Conservation (phyloP, 1,284 basidiomycete species). For the Peniophora sp. region DNA sequence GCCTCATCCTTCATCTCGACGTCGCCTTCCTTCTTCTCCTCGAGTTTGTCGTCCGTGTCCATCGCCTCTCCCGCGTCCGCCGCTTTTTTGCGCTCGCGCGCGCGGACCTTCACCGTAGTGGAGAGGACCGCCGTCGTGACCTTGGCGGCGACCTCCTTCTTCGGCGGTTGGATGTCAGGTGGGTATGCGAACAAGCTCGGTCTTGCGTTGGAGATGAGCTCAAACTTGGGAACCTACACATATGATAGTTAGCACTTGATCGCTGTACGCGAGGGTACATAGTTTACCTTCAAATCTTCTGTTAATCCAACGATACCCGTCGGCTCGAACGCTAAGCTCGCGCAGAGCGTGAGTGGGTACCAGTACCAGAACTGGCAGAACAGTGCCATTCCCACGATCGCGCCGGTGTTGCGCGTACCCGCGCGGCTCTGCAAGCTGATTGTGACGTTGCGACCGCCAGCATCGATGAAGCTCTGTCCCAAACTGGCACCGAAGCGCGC, state of each 20-base stretch:
- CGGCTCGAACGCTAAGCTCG: conserved; percentile 86
- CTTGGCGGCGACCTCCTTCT: conserved; percentile 86
- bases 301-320: conserved; percentile 91
- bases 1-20: conserved; percentile 69
- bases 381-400: conserved; percentile 91
- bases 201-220: conserved; percentile 80
- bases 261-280: conserved; percentile 10
- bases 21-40: conserved; percentile 52
- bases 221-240: conserved; percentile 77
- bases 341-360: conserved; percentile 95
- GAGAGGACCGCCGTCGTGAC: conserved; percentile 90
- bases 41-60: conserved; percentile 61
- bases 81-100: conserved; percentile 84
- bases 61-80: conserved; percentile 72
- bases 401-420: conserved; percentile 84
- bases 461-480: conserved; percentile 93
- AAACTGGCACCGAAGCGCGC: conserved; percentile 93
- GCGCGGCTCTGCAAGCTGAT: conserved; percentile 88
- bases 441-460: conserved; percentile 91
- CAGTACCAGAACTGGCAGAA: conserved; percentile 99
- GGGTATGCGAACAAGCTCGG: conserved; percentile 91
- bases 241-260: conserved; percentile 3
- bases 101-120: conserved; percentile 90
- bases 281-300: conserved; percentile 83
- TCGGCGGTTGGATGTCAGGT: conserved; percentile 73